phyloP scores from a whole-genome alignment of 2,329 filamentous ascomycete species.

The Diplodia scrobiculata region DNA sequence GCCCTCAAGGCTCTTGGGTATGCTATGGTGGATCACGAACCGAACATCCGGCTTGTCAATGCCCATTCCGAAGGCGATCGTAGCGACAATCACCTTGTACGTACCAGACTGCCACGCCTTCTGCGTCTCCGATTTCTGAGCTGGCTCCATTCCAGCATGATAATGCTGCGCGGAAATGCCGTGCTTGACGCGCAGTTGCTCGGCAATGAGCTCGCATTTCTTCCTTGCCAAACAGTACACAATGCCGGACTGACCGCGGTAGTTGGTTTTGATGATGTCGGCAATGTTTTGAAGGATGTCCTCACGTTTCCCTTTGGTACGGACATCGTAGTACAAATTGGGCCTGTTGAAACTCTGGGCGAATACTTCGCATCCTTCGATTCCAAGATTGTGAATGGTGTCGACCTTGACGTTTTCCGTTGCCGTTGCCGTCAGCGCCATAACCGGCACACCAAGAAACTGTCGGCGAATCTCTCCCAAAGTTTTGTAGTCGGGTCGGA shows the following conservation, averaged over 20 bases:
- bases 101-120: constrained; percentile 77
- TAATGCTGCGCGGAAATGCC: constrained; percentile 79
- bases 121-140: constrained; percentile 72
- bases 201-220: constrained; percentile 77
- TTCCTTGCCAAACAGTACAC: constrained; percentile 89
- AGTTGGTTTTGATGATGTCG: constrained; percentile 69
- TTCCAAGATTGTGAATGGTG: constrained; percentile 86
- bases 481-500: constrained; percentile 90
- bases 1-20: constrained; percentile 94
- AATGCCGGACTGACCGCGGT: constrained; percentile 76
- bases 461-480: constrained; percentile 72
- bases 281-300: constrained; percentile 59
- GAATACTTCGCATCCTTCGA: constrained; percentile 75
- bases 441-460: constrained; percentile 80
- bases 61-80: constrained; percentile 99
- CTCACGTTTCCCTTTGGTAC: constrained; percentile 65
- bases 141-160: constrained; percentile 73
- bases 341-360: constrained; percentile 96
- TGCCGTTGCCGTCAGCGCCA: constrained; percentile 93
- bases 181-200: constrained; percentile 62
- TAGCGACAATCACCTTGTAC: constrained; percentile 90
- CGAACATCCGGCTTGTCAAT: constrained; percentile 97
- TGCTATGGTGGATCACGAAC: constrained; percentile 89
- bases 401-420: constrained; percentile 91
- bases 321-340: constrained; percentile 87